Evolutionary conservation across 108 stramenopile species (phyloP).

Genomic region (Cyclotella choctawhatcheeana): DNA sequence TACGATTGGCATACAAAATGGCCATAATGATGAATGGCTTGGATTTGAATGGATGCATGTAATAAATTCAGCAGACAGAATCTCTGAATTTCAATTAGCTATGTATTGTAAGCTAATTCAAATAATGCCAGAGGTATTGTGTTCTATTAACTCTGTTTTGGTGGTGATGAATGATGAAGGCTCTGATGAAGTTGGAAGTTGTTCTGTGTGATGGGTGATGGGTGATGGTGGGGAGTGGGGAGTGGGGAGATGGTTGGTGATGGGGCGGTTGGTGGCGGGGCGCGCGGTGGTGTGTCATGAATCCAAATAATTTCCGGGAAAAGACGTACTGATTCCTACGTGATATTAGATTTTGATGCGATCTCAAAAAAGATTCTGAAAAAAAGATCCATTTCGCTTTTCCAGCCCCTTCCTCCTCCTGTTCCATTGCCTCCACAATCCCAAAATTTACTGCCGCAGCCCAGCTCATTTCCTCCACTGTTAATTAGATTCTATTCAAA

Average conservation of each 20-base stretch:
- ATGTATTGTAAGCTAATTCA: not conserved
- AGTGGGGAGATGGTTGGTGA: not conserved
- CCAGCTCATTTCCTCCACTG: not conserved
- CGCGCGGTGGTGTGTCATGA: no score
- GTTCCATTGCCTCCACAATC: no score
- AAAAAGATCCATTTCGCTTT: no score
- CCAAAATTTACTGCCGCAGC: no score
- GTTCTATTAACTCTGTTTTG: not conserved
- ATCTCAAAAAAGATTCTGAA: no score
- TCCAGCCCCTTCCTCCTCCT: no score
- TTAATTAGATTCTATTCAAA: conserved; percentile 3
- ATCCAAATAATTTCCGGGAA: no score
- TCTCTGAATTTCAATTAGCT: not conserved
- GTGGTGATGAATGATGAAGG: not conserved
- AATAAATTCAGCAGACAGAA: not conserved
- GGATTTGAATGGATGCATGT: conserved; percentile 10
- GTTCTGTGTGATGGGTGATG: not conserved
- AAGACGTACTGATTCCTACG: no score
- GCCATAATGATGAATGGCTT: conserved; percentile 5
- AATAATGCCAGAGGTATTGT: no score
- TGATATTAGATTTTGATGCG: no score
- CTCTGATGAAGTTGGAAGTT: no score
- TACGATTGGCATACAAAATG: conserved; percentile 10
- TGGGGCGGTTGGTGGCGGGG: no score
- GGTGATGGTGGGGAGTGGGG: not conserved